Percentiles rank a stretch among this genome's conserved stretches.
These are phyloP conservation scores for Colletotrichum sp. DNA, from an alignment of 2,329 filamentous ascomycete species.

Conservation along the genomic window DNA sequence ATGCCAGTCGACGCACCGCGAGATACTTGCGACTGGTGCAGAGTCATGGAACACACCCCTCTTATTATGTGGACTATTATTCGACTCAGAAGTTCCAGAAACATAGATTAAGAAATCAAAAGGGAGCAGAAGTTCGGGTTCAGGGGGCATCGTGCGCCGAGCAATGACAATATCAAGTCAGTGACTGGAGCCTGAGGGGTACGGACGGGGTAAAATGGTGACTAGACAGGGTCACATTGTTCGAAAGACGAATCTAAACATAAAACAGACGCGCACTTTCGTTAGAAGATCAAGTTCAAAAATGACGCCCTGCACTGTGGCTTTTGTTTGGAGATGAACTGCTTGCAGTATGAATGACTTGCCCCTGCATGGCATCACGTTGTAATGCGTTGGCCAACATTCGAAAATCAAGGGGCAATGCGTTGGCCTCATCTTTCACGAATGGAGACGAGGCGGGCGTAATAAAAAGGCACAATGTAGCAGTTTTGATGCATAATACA, in stretches of 20 bases:
- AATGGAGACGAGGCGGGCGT: not conserved
- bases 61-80: not conserved
- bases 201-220: not conserved
- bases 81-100: not conserved
- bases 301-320: not conserved
- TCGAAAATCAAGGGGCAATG: not conserved
- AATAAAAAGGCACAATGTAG: not conserved
- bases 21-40: not conserved
- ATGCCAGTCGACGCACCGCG: not conserved
- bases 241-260: not conserved
- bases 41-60: not conserved
- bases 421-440: not conserved
- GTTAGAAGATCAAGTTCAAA: not conserved
- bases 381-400: not conserved
- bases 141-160: not conserved
- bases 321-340: not conserved
- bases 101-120: accelerated
- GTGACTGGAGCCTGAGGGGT: not conserved
- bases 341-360: not conserved
- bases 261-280: not conserved
- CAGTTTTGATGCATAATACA: not conserved
- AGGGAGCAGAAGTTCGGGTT: not conserved
- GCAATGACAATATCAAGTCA: not conserved
- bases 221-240: not conserved
- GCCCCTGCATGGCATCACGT: not conserved